Evolutionary conservation across 331 rosid genomes (phyloP).

Genomic region (Prunus yedoensis): DNA sequence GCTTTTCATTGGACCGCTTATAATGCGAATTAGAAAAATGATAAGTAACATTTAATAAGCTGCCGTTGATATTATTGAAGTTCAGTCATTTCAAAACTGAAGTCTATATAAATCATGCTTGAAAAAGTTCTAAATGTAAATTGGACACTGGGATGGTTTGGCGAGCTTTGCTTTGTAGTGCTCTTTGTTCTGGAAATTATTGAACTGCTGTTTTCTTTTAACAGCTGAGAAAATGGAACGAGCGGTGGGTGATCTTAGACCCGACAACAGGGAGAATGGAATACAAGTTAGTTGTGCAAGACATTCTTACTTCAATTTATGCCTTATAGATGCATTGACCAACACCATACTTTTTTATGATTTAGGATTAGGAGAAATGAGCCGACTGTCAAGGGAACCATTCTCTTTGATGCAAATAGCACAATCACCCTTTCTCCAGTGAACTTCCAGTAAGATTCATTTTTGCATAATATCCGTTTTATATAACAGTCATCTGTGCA

Average conservation of each 20-base stretch:
- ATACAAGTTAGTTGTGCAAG: conserved; percentile 65
- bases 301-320: conserved; percentile 9
- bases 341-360: conserved; percentile 17
- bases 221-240: conserved; percentile 94
- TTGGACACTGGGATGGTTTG: not conserved
- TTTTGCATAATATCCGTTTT: conserved; percentile 13
- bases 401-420: conserved; percentile 89
- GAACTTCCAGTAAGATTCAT: conserved; percentile 79
- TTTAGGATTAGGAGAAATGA: conserved; percentile 88
- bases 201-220: not conserved
- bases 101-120: not conserved
- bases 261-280: conserved; percentile 99
- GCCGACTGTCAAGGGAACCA: conserved; percentile 75
- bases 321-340: not conserved
- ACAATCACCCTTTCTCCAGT: conserved; percentile 91
- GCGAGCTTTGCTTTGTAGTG: not conserved
- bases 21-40: not conserved
- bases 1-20: not conserved
- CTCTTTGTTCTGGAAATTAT: not conserved
- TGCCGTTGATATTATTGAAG: not conserved
- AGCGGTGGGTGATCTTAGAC: conserved; percentile 93
- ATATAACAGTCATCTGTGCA: conserved; percentile 2
- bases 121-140: not conserved
- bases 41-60: not conserved
- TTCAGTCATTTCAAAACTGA: not conserved